phyloP scores from a whole-genome alignment of 1,284 basidiomycete genomes.

The Cryptococcus sp. region DNA sequence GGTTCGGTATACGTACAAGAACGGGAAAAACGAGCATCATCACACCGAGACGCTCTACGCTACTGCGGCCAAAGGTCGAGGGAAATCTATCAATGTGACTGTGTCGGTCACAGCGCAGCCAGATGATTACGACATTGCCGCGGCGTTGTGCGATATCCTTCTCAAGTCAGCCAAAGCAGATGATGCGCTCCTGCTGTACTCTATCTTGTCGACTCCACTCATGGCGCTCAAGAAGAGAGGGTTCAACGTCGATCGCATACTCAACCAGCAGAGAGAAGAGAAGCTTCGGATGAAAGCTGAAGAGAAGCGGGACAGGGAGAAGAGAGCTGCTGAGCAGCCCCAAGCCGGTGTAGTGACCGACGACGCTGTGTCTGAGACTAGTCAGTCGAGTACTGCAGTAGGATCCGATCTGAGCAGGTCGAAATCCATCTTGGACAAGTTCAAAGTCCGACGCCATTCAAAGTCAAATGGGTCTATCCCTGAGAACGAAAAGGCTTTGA shows the following conservation, averaged over 20 bases:
- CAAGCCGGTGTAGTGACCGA: neutral
- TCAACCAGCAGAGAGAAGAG: slow-evolving; percentile 79
- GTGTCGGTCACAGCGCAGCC: slow-evolving; percentile 70
- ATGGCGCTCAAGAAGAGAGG: slow-evolving; percentile 73
- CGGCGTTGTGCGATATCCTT: slow-evolving; percentile 71
- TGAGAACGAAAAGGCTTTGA: neutral
- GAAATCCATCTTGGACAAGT: slow-evolving; percentile 9
- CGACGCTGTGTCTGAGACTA: slow-evolving; percentile 2
- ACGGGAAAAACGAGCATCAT: slow-evolving; percentile 33
- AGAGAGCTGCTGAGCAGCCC: neutral
- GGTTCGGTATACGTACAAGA: slow-evolving; percentile 40
- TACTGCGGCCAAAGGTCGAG: slow-evolving; percentile 59
- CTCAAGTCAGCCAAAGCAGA: slow-evolving; percentile 74
- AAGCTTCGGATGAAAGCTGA: slow-evolving; percentile 61
- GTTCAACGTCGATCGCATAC: slow-evolving; percentile 76
- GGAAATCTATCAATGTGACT: slow-evolving; percentile 70
- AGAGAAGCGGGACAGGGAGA: slow-evolving; percentile 45
- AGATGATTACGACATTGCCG: slow-evolving; percentile 91
- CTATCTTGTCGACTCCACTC: slow-evolving; percentile 87
- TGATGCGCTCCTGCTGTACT: slow-evolving; percentile 85
- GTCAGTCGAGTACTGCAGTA: slow-evolving; percentile 3
- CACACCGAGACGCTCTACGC: slow-evolving; percentile 63
- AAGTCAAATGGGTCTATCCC: neutral
- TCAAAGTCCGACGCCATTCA: neutral
- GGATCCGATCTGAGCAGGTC: slow-evolving; percentile 5